phyloP scores from a whole-genome alignment of 2,329 filamentous ascomycete genomes.

The Stachybotrys chartarum region DNA sequence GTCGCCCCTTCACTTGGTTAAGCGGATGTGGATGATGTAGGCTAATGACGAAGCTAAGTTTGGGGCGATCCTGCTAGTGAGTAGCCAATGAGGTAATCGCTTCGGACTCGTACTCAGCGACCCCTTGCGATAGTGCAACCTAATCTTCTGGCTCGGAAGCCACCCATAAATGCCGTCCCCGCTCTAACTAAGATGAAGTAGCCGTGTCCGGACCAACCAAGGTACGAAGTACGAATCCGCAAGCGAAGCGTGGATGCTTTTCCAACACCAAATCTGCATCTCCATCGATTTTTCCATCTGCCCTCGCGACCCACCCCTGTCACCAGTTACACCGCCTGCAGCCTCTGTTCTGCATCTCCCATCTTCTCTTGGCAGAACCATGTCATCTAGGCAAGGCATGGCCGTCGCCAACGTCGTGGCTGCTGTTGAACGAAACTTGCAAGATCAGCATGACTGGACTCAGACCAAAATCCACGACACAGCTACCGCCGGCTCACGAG shows the following conservation, averaged over 20 bases:
- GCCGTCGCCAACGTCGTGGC: slow-evolving; percentile 15
- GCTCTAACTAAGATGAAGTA: background rate
- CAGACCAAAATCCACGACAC: slow-evolving; percentile 46
- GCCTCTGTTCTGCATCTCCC: background rate
- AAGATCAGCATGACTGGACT: slow-evolving; percentile 71
- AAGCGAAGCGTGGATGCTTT: too few species aligned
- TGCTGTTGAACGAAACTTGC: slow-evolving; percentile 62
- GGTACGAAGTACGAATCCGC: too few species aligned
- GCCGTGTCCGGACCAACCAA: too few species aligned
- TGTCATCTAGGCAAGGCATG: background rate
- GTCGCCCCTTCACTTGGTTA: too few species aligned
- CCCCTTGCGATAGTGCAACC: too few species aligned
- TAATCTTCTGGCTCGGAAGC: background rate
- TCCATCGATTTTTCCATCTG: too few species aligned
- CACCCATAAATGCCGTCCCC: background rate
- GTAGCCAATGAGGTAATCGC: background rate
- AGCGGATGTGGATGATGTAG: too few species aligned
- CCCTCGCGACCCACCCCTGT: too few species aligned
- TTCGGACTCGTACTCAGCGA: background rate
- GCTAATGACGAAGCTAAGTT: too few species aligned
- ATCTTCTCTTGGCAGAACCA: background rate
- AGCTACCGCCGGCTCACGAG: slow-evolving; percentile 39
- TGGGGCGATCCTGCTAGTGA: too few species aligned
- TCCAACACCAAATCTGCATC: too few species aligned
- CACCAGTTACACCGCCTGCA: too few species aligned